phyloP scores from a whole-genome alignment of 2,329 filamentous ascomycete species.

The Aspergillus vadensis region DNA sequence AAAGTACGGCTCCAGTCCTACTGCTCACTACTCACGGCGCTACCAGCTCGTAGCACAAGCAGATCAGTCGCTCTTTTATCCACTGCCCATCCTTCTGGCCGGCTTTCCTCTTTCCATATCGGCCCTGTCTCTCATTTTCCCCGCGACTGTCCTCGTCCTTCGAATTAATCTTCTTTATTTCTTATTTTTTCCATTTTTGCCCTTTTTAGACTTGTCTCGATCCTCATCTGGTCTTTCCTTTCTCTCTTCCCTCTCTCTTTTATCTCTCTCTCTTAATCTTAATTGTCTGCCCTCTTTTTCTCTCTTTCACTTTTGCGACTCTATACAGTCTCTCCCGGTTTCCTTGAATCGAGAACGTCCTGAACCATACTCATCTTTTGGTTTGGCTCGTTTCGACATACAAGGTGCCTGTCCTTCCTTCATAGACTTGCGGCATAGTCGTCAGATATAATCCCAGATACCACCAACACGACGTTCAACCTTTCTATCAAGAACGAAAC shows the following conservation, averaged over 20 bases:
- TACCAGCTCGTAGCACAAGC: conserved; percentile 36
- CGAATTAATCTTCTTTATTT: conserved; percentile 34
- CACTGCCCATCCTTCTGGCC: conserved; percentile 30
- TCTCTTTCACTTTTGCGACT: conserved; percentile 29
- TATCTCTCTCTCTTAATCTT: conserved; percentile 19
- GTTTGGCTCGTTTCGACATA: conserved; percentile 26
- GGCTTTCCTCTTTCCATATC: conserved; percentile 31
- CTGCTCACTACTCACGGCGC: conserved; percentile 31
- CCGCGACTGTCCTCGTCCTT: conserved; percentile 30
- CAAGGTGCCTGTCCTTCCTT: conserved; percentile 41
- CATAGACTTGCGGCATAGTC: conserved; percentile 18
- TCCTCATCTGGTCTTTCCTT: conserved; percentile 36
- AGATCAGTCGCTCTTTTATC: conserved; percentile 42
- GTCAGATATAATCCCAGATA: conserved; percentile 29
- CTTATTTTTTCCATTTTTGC: conserved; percentile 28
- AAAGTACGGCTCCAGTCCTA: conserved; percentile 31
- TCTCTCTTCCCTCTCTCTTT: conserved; percentile 24
- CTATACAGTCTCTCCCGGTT: conserved; percentile 23
- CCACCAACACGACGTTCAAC: background rate
- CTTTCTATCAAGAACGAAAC: background rate
- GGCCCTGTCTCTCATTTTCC: conserved; percentile 39
- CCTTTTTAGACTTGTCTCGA: conserved; percentile 31
- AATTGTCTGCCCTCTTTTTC: conserved; percentile 24
- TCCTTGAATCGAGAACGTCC: conserved; percentile 25
- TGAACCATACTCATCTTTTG: conserved; percentile 17